phyloP scores from a whole-genome alignment of 2,329 filamentous ascomycete genomes.

The Diaporthe batatas region DNA sequence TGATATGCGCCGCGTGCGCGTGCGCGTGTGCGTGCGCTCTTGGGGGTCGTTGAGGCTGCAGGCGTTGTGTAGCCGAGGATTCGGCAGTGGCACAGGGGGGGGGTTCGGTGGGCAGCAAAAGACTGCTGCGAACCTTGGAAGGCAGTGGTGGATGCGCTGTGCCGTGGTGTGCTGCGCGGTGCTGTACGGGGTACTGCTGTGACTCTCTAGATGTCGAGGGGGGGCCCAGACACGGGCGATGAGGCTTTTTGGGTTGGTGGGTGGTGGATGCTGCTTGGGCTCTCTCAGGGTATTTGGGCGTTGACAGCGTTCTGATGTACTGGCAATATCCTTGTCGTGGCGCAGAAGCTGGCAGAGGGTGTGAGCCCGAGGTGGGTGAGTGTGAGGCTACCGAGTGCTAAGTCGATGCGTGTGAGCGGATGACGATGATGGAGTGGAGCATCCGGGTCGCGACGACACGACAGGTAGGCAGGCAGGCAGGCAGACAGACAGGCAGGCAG shows the following conservation, averaged over 20 bases:
- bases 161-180: background rate
- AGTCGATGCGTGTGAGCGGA: conserved; percentile 41
- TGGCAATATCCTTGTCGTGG: conserved; percentile 39
- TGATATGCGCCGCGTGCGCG: conserved; percentile 10
- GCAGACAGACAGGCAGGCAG: too few relatives aligned
- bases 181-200: background rate
- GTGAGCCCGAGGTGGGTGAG: conserved; percentile 28
- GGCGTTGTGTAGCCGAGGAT: conserved; percentile 33
- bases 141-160: background rate
- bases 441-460: conserved; percentile 40
- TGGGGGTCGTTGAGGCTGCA: conserved; percentile 14
- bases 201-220: background rate
- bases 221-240: background rate
- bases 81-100: conserved; percentile 24
- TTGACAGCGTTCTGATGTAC: conserved; percentile 18
- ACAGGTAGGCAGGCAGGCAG: conserved; percentile 32
- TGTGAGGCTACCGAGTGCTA: conserved; percentile 27
- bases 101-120: conserved; percentile 1
- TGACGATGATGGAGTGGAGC: conserved; percentile 41
- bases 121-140: conserved; percentile 2
- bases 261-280: conserved; percentile 18
- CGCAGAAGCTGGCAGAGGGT: conserved; percentile 15
- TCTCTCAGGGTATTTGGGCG: background rate
- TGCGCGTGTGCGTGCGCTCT: conserved; percentile 6
- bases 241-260: conserved; percentile 18